Evolutionary conservation across 768 basidiomycete genomes (phyloP).

Genomic region (Dictyophora rubrovolvata): DNA sequence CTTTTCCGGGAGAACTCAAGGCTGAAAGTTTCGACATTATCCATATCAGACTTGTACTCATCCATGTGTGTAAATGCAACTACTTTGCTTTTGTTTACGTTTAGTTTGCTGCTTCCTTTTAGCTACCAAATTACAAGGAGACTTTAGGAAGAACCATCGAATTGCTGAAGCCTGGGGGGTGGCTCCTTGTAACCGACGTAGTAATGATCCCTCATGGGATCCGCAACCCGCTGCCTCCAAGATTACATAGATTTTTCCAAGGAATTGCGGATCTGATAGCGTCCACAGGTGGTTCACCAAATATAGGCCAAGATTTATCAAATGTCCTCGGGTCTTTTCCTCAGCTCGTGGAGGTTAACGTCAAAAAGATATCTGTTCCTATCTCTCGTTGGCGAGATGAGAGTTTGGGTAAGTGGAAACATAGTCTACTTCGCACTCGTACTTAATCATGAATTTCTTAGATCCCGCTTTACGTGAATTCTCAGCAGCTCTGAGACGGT

Average conservation of each 20-base stretch:
- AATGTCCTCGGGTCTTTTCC: not conserved
- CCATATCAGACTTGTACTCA: slow-evolving; percentile 17
- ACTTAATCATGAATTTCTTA: not conserved
- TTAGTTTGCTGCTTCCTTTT: not conserved
- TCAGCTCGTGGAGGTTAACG: not conserved
- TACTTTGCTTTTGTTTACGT: not conserved
- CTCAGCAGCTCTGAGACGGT: not conserved
- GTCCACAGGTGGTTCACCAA: not conserved
- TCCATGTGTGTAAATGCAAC: slow-evolving; percentile 12
- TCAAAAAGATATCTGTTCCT: not conserved
- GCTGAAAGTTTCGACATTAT: slow-evolving; percentile 16
- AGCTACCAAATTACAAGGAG: slow-evolving; percentile 15
- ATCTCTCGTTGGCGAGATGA: not conserved
- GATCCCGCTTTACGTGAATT: not conserved
- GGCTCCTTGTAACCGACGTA: slow-evolving; percentile 18
- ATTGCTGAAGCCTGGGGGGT: slow-evolving; percentile 18
- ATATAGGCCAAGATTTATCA: not conserved
- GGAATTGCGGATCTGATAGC: not conserved
- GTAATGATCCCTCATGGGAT: not conserved
- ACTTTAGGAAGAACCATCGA: slow-evolving; percentile 12
- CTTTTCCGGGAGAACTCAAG: slow-evolving; percentile 12
- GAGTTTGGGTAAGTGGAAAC: not conserved
- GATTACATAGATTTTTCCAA: not conserved
- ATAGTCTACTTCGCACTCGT: not conserved
- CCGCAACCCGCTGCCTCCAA: not conserved